A percentile compares a stretch with the other conserved stretches of the same genome.
These are phyloP conservation scores for Candida sphagnicola DNA, from an alignment of 805 yeast genomes.

Conservation along the genomic window DNA sequence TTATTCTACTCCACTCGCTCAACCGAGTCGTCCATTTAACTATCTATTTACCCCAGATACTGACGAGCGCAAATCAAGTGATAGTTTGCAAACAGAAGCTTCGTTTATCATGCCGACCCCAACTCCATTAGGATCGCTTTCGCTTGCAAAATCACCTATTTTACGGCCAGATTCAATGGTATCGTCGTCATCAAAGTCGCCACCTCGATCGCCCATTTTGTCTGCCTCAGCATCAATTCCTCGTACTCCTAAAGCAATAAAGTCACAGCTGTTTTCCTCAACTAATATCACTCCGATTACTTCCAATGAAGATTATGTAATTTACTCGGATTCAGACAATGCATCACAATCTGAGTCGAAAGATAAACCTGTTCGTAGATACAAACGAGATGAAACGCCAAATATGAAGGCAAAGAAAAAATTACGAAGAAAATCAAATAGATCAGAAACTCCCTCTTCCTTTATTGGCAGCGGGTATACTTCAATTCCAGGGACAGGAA, in stretches of 20 bases:
- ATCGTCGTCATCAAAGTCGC: background rate
- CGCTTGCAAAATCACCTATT: background rate
- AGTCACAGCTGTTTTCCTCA: constrained; percentile 16
- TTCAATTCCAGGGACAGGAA: constrained; percentile 52
- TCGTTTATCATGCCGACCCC: constrained; percentile 9
- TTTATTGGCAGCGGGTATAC: constrained; percentile 24
- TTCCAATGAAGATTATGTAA: constrained; percentile 27
- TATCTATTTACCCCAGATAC: background rate
- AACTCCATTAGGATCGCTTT: constrained; percentile 1
- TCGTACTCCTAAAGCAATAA: constrained; percentile 10
- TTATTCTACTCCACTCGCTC: background rate
- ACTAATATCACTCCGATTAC: constrained; percentile 19
- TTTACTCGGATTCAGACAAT: constrained; percentile 33
- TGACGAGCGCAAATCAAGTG: background rate
- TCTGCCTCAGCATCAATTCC: constrained; percentile 20
- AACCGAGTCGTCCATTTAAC: background rate
- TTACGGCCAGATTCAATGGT: background rate
- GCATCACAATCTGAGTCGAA: constrained; percentile 26
- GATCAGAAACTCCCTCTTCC: constrained; percentile 10
- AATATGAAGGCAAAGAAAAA: constrained; percentile 20
- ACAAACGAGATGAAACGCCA: constrained; percentile 12
- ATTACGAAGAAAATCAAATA: constrained; percentile 18
- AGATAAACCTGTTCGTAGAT: constrained; percentile 4
- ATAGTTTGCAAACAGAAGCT: constrained; percentile 3
- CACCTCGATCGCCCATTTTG: constrained; percentile 18